A percentile compares a stretch with the other conserved stretches of the same genome.
These are phyloP conservation scores for Solanum gandarillasii DNA, from an alignment of 257 asterid genomes.

Conservation along the genomic window DNA sequence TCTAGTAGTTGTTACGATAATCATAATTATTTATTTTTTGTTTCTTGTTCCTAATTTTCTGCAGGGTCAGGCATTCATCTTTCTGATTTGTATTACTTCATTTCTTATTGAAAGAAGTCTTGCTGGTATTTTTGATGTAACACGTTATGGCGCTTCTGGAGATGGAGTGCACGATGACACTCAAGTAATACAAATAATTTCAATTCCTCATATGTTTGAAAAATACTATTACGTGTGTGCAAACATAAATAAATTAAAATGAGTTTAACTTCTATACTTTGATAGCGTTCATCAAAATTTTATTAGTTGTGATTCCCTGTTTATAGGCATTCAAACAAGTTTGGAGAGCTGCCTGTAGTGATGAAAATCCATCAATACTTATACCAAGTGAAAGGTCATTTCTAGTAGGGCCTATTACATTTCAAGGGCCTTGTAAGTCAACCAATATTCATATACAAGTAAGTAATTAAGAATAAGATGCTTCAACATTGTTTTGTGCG, in stretches of 20 bases:
- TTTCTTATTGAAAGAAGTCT: neutral
- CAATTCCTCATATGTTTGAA: neutral
- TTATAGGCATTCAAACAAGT: conserved; percentile 5
- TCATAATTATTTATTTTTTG: neutral
- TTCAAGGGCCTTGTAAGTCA: conserved; percentile 10
- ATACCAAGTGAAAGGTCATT: conserved; percentile 5
- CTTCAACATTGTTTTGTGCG: neutral
- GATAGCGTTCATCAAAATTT: neutral
- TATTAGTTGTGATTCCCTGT: neutral
- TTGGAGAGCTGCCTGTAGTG: conserved; percentile 4
- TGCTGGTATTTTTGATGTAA: conserved; percentile 2
- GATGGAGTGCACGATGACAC: conserved; percentile 13
- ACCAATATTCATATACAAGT: neutral
- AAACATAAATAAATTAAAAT: neutral
- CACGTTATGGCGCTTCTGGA: conserved; percentile 8
- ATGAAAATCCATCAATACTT: neutral
- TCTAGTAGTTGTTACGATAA: neutral
- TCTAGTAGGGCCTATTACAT: neutral
- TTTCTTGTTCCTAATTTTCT: neutral
- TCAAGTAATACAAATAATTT: neutral
- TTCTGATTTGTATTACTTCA: neutral
- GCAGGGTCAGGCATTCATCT: neutral
- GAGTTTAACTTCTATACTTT: neutral
- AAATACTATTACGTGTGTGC: neutral
- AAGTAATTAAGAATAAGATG: neutral